Evolutionary conservation across 192 early-diverging fungal species (phyloP), one percentile per base, ranked within the genome.

Genomic region (Podila horticola): DNA sequence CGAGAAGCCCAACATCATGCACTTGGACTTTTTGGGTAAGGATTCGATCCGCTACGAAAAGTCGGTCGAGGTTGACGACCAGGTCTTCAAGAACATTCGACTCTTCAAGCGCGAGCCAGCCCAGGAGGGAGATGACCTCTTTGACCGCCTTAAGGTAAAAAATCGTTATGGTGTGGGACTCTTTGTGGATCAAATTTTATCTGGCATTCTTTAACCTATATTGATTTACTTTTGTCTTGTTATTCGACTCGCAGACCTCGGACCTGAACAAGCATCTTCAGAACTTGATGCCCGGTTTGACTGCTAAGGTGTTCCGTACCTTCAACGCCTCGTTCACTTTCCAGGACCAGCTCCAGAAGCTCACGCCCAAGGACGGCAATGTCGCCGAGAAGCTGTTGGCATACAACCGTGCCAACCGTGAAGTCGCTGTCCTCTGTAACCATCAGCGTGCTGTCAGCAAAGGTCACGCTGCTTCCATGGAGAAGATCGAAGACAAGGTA

Each of bases 251-350:
- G 7, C 20, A 95, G 91, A 95, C 97, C 4, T 66, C 89, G 1
- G 70, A 84, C 49, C 85, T 99, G 63, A 99, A 99, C 84, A 98
- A 95, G 84, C 93, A 97, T 75, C 77, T 99, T 65, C 90, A 91
- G 31, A 90, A 71, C 38, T 90, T 93, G 72, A 98, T 98, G 96
- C 85, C 89, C 17, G 96, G 97, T 7, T 83, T 99, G 60, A 96
- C 95, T 7, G 98, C 97, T 58, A 99, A 99, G 83, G 98, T 99
- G 19, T 99, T 99, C 86, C 97, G 98, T 95, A 99, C 98, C 28
- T 98, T 91, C 84, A 99, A 99, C 74, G 98, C 98, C 9, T 98
- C 96, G 19, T 86, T 88, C 69, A 96, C 95, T 4, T 97, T 98
- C 88, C 95, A 98, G 85, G 86, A 94, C 60, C 91, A 99, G 84